phyloP scores from a whole-genome alignment of 2,329 filamentous ascomycete genomes.

The Cryphonectria carpinicola region DNA sequence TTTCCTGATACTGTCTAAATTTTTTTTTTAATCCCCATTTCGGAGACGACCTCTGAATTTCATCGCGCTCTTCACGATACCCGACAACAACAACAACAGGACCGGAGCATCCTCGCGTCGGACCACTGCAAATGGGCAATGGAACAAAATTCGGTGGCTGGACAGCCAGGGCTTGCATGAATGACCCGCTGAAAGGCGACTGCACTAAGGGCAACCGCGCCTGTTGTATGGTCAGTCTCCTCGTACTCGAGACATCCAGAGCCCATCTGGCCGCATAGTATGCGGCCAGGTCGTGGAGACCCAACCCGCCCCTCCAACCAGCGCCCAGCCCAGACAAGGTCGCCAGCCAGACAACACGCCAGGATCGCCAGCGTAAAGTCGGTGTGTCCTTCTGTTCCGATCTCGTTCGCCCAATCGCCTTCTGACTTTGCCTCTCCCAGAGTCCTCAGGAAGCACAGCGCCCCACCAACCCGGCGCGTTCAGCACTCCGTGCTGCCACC shows the following conservation, averaged over 20 bases:
- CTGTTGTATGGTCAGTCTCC: slow-evolving; percentile 25
- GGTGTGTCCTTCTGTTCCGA: slow-evolving; percentile 27
- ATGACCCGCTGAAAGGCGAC: slow-evolving; percentile 25
- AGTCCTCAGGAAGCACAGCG: slow-evolving; percentile 19
- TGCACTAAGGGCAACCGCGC: slow-evolving; percentile 18
- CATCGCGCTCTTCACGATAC: slow-evolving; percentile 18
- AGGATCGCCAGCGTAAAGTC: slow-evolving; percentile 30
- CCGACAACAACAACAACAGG: slow-evolving; percentile 13
- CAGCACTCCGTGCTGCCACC: slow-evolving; percentile 13
- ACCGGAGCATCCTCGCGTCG: slow-evolving; percentile 1
- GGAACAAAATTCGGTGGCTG: slow-evolving; percentile 28
- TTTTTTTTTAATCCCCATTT: neutral
- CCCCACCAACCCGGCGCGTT: slow-evolving; percentile 22
- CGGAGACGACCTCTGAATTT: slow-evolving; percentile 1
- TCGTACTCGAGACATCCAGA: slow-evolving; percentile 22
- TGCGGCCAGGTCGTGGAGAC: slow-evolving; percentile 30
- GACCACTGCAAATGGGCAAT: slow-evolving; percentile 15
- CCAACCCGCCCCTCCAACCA: slow-evolving; percentile 26
- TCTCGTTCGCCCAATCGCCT: slow-evolving; percentile 23
- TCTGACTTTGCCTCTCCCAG: slow-evolving; percentile 16
- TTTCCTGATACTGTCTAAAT: neutral
- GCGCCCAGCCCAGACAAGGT: slow-evolving; percentile 5
- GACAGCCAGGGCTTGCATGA: slow-evolving; percentile 27
- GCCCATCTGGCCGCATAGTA: slow-evolving; percentile 28
- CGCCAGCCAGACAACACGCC: slow-evolving; percentile 19